These are phyloP conservation scores for Pleurotus tuoliensis DNA, from an alignment of 768 basidiomycete genomes.

Conservation along the genomic window DNA sequence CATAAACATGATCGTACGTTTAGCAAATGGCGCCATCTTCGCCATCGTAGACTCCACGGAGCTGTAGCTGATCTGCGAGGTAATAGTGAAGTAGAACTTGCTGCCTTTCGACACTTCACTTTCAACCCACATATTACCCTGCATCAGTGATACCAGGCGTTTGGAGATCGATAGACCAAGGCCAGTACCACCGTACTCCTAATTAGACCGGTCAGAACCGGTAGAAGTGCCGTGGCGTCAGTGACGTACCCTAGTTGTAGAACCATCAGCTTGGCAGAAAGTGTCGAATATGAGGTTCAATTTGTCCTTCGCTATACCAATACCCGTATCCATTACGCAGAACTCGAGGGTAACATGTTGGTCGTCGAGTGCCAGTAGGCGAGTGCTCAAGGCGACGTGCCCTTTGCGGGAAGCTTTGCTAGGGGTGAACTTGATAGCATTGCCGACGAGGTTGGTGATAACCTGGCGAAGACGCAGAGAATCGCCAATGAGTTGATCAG, in stretches of 20 bases:
- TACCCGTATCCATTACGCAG: conserved; percentile 96
- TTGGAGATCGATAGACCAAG: conserved; percentile 97
- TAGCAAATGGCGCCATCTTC: conserved; percentile 85
- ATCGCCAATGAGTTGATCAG: conserved; percentile 96
- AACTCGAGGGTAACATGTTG: conserved; percentile 90
- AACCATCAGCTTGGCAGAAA: conserved; percentile 98
- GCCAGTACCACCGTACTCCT: conserved; percentile 98
- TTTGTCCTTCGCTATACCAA: conserved; percentile 98
- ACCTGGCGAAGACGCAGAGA: conserved; percentile 92
- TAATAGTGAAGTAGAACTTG: conserved; percentile 96
- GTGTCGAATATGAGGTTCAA: conserved; percentile 98
- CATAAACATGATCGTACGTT: conserved; percentile 87
- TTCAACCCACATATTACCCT: conserved; percentile 99
- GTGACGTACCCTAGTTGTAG: conserved; percentile 79
- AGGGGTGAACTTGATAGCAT: conserved; percentile 97
- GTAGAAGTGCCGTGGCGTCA: background rate
- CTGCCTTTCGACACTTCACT: conserved; percentile 89
- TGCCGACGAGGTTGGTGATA: conserved; percentile 92
- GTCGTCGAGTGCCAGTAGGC: conserved; percentile 75
- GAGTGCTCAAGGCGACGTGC: conserved; percentile 84
- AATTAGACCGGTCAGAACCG: conserved; percentile 8
- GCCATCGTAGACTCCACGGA: conserved; percentile 66
- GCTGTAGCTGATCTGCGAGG: conserved; percentile 74
- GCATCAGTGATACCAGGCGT: conserved; percentile 94
- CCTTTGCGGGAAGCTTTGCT: conserved; percentile 76